Conservation (phyloP, 75 land plant species). For the Sequoia sempervirens region DNA sequence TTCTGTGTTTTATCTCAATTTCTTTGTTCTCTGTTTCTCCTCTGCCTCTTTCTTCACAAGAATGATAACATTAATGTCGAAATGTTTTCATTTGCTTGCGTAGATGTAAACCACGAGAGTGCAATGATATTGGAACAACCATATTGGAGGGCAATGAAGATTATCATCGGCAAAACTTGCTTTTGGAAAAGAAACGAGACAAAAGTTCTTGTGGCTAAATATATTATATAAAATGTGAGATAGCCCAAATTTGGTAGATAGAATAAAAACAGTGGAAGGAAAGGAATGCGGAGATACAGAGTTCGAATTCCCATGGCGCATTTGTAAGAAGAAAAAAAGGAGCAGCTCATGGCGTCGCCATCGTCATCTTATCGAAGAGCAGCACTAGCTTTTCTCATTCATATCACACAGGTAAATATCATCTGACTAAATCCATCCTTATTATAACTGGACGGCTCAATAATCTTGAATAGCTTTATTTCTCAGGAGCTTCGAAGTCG, state of each 20-base stretch:
- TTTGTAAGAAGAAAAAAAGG: neutral
- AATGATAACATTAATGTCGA: no score
- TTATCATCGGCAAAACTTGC: no score
- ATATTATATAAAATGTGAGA: neutral
- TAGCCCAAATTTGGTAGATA: neutral
- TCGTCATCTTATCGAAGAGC: neutral
- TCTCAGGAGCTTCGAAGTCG: neutral
- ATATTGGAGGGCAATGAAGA: no score
- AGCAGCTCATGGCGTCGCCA: neutral
- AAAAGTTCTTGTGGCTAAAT: no score
- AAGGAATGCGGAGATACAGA: neutral
- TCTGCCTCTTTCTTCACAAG: no score
- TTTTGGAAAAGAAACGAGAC: neutral
- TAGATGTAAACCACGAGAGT: no score
- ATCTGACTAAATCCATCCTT: neutral
- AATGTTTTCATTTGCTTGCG: no score
- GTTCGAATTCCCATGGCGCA: neutral
- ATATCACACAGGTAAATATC: neutral
- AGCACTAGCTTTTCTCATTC: conserved; percentile 3
- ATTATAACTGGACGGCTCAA: neutral
- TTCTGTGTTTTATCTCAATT: no score
- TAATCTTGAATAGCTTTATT: no score
- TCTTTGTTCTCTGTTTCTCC: no score
- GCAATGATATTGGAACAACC: no score
- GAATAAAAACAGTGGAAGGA: neutral